Conservation (phyloP, 2,329 filamentous ascomycete species). For the Truncatella angustata region DNA sequence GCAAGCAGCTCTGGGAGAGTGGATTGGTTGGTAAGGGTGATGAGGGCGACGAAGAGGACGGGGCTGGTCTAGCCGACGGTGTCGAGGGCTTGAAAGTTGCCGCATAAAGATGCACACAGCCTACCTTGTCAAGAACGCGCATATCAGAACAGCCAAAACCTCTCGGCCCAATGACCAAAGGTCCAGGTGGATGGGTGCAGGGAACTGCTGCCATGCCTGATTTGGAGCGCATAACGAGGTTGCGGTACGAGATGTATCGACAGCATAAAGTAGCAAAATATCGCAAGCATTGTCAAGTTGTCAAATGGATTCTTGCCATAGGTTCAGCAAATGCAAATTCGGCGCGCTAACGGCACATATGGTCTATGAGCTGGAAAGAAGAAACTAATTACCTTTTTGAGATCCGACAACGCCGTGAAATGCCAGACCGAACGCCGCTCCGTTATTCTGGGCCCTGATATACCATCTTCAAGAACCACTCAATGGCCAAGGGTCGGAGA, state of each 20-base stretch:
- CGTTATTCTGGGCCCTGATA: background rate
- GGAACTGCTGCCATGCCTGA: background rate
- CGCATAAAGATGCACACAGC: slow-evolving; percentile 35
- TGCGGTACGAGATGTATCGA: too few relatives aligned
- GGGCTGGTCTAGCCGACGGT: slow-evolving; percentile 53
- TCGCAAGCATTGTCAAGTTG: too few relatives aligned
- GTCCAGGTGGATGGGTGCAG: background rate
- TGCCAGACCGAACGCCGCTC: slow-evolving; percentile 7
- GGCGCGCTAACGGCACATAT: background rate
- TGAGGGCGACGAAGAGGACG: slow-evolving; percentile 63
- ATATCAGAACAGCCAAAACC: background rate
- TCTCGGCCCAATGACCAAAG: too few relatives aligned
- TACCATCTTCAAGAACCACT: background rate
- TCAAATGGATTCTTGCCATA: too few relatives aligned
- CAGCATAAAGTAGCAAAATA: too few relatives aligned
- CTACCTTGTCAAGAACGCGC: background rate
- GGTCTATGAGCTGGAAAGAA: background rate
- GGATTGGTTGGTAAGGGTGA: slow-evolving; percentile 67
- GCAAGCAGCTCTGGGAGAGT: slow-evolving; percentile 75
- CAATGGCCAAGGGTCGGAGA: background rate
- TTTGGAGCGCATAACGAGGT: background rate
- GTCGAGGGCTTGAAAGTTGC: slow-evolving; percentile 73
- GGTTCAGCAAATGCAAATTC: background rate
- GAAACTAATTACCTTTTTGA: background rate
- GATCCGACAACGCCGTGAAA: background rate